Evolutionary conservation across 139 green algal species (phyloP), one percentile per base, ranked within the genome.

Genomic region (Chlamydomonas sp.): DNA sequence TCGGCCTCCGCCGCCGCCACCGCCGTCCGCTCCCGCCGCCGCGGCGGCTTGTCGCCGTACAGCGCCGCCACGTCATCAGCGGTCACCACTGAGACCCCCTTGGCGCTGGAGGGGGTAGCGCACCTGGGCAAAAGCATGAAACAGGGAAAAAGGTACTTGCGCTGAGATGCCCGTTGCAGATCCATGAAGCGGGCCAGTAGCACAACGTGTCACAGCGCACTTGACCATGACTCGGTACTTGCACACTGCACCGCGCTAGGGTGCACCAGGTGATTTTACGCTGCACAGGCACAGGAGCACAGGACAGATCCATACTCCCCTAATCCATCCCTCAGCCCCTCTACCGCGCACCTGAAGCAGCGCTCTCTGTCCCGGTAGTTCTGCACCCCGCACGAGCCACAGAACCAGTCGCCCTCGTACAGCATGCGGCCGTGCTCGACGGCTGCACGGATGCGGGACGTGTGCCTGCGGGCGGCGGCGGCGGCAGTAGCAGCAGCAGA

Each of bases 351-450:
- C 83, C 63, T 75, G 83, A 76, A 76, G 83, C 83, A 88, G n/a
- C 89, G 63, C 20, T 93, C 16, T 71, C 63, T 5, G 88, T 88
- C 85, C 8, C 66, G 4, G 17, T 12, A 89, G 78, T 89, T 89
- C 60, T 15, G 15, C 4, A n/a, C 6, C 6, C 85, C 85, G 60
- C 85, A 89, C 17, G 18, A 60, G 60, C 12, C 60, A 67, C 85
- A 89, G 10, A 85, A 74, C 85, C 85, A 89, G 85, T 89, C 77
- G 59, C 85, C 85, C 20, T 58, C 68, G 68, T 89, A 67, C 58
- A 89, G 10, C 31, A 80, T n/a, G 1, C 14, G 15, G 12, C 63
- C 78, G n/a, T 58, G 5, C 0, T 16, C 8, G 14, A 58, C 59
- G 16, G 85, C 85, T 0, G 59, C 31, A 2, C 67, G 77, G 9